Percentiles rank a stretch among this genome's conserved stretches.
Evolutionary conservation across 306 rosid genomes (phyloP).

Genomic region (Vigna mungo): DNA sequence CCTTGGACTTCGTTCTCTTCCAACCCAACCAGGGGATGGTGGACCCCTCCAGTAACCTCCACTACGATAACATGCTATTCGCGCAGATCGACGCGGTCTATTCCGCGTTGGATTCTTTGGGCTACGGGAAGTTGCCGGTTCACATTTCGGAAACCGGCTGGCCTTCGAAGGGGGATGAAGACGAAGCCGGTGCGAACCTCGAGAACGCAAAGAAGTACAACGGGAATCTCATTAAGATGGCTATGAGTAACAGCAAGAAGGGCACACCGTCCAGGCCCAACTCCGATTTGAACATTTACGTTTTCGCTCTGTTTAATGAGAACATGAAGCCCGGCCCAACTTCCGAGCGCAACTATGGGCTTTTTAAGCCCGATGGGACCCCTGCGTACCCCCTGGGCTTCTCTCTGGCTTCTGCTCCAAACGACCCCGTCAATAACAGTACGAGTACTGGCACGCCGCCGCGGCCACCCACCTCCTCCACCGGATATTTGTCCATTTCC

Average conservation of each 20-base stretch:
- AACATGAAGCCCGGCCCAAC: constrained; percentile 96
- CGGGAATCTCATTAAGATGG: constrained; percentile 71
- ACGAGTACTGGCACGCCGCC: constrained; percentile 33
- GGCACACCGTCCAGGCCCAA: constrained; percentile 87
- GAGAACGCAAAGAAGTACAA: constrained; percentile 94
- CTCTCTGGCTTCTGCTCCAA: constrained; percentile 33
- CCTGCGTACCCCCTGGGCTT: constrained; percentile 73
- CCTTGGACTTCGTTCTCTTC: constrained; percentile 79
- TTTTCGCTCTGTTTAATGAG: constrained; percentile 92
- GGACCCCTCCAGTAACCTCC: constrained; percentile 74
- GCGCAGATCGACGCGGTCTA: constrained; percentile 97
- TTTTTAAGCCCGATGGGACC: constrained; percentile 86
- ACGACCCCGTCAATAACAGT: constrained; percentile 30
- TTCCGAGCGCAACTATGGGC: constrained; percentile 91
- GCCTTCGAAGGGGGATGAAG: constrained; percentile 93
- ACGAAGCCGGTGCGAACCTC: constrained; percentile 79
- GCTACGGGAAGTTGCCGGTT: constrained; percentile 74
- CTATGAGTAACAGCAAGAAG: constrained; percentile 52
- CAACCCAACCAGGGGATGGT: constrained; percentile 80
- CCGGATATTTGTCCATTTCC: constrained; percentile 86
- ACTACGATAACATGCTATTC: constrained; percentile 89
- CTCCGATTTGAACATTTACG: constrained; percentile 82
- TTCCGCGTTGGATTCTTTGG: constrained; percentile 61
- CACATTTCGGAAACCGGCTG: constrained; percentile 98
- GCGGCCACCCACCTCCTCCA: constrained; percentile 56